These are phyloP conservation scores for Xanthoconium stramineum DNA, from an alignment of 768 basidiomycete species.

Conservation along the genomic window DNA sequence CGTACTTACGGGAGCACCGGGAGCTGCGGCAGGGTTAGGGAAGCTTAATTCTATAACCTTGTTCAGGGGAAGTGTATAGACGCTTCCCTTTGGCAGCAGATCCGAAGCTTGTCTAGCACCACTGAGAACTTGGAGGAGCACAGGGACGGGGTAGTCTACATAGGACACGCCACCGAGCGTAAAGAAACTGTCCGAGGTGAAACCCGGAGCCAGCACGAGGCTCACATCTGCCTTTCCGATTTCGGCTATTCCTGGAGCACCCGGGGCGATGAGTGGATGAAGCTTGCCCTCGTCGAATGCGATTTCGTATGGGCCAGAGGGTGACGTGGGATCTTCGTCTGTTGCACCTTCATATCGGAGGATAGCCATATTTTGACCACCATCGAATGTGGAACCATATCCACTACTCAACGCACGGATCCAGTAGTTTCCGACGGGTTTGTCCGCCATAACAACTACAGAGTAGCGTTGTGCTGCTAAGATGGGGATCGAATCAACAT, in stretches of 20 bases:
- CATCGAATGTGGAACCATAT: slow-evolving; percentile 27
- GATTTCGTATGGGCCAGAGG: slow-evolving; percentile 27
- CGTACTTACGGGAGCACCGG: slow-evolving; percentile 29
- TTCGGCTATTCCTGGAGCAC: slow-evolving; percentile 38
- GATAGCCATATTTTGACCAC: slow-evolving; percentile 47
- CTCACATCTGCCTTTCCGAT: slow-evolving; percentile 41
- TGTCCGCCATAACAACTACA: background rate
- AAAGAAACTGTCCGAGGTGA: slow-evolving; percentile 1
- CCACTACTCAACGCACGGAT: background rate
- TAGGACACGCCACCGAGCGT: slow-evolving; percentile 31
- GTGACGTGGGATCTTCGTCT: slow-evolving; percentile 42
- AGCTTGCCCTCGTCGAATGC: slow-evolving; percentile 39
- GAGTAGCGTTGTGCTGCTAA: slow-evolving; percentile 1
- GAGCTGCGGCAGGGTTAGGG: slow-evolving; percentile 27
- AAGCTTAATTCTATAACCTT: slow-evolving; percentile 46
- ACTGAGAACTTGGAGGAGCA: slow-evolving; percentile 32
- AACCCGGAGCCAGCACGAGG: slow-evolving; percentile 19
- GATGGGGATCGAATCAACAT: background rate
- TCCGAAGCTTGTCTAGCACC: slow-evolving; percentile 43
- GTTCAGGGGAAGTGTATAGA: slow-evolving; percentile 44
- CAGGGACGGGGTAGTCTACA: slow-evolving; percentile 39
- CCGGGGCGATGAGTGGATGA: slow-evolving; percentile 32
- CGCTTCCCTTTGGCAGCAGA: slow-evolving; percentile 46
- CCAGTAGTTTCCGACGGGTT: background rate
- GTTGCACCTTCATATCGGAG: slow-evolving; percentile 47